Evolutionary conservation across 176 grass and related monocot species (phyloP).

Genomic region (Stipa capillata): DNA sequence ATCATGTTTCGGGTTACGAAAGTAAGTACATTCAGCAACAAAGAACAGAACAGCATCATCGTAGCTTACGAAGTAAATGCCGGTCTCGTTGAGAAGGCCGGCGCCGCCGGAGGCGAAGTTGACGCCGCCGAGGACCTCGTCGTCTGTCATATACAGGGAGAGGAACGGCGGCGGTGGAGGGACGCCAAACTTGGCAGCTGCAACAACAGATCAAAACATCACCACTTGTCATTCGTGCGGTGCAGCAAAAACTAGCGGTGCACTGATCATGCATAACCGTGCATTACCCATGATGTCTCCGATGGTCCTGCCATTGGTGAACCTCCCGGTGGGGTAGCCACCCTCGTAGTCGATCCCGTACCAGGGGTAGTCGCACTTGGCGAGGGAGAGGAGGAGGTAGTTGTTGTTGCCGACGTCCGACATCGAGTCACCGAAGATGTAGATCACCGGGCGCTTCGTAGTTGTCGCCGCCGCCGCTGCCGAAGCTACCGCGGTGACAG

Average conservation of each 20-base stretch:
- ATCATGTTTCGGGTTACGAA: background rate
- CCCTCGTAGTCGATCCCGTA: conserved; percentile 74
- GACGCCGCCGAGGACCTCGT: conserved; percentile 61
- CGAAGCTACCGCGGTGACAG: background rate
- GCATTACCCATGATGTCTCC: conserved; percentile 82
- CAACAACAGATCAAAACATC: background rate
- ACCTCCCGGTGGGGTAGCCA: conserved; percentile 66
- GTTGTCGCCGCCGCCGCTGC: background rate
- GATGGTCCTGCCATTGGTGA: conserved; percentile 90
- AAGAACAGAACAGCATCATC: background rate
- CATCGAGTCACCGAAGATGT: conserved; percentile 89
- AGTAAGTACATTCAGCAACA: background rate
- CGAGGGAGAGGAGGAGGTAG: conserved; percentile 67
- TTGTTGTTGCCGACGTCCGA: conserved; percentile 97
- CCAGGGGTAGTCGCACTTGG: conserved; percentile 88
- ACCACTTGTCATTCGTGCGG: background rate
- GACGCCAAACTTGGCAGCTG: conserved; percentile 78
- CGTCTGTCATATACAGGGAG: conserved; percentile 68
- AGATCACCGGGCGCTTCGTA: conserved; percentile 48
- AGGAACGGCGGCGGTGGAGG: conserved; percentile 59
- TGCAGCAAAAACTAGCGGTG: background rate
- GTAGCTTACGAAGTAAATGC: conserved; percentile 95
- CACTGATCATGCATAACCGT: background rate
- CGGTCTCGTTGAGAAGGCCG: conserved; percentile 87
- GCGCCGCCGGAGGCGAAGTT: conserved; percentile 93